phyloP scores from a whole-genome alignment of 2,329 filamentous ascomycete genomes.

The Aspergillus ochraceus region DNA sequence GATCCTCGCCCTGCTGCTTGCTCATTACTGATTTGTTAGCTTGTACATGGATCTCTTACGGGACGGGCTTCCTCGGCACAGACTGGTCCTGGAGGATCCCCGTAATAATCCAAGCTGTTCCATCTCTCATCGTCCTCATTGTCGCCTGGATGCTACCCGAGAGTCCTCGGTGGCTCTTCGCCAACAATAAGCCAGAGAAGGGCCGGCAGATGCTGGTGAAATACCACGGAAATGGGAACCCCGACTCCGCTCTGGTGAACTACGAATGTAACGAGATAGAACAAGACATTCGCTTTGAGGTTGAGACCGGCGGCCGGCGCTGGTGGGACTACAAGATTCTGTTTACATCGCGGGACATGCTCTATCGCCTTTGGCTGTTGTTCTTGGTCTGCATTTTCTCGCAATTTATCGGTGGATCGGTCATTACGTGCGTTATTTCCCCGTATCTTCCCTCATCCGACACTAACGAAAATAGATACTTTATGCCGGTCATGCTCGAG shows the following conservation, averaged over 20 bases:
- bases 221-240: constrained; percentile 57
- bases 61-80: constrained; percentile 23
- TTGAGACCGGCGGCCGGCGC: constrained; percentile 5
- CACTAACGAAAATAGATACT: constrained; percentile 1
- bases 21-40: constrained; percentile 1
- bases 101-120: constrained; percentile 53
- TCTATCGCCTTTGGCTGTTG: constrained; percentile 9
- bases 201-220: constrained; percentile 58
- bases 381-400: constrained; percentile 10
- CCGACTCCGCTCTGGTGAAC: constrained; percentile 23
- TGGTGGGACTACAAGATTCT: constrained; percentile 11
- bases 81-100: constrained; percentile 58
- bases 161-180: constrained; percentile 63
- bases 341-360: constrained; percentile 6
- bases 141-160: constrained; percentile 60
- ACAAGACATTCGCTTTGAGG: constrained; percentile 8
- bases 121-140: constrained; percentile 49
- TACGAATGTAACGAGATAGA: constrained; percentile 27
- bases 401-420: constrained; percentile 8
- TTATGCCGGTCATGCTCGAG: constrained; percentile 11
- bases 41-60: constrained; percentile 22
- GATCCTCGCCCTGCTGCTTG: not conserved
- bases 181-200: constrained; percentile 58
- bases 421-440: constrained; percentile 7
- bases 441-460: too few species aligned